These are phyloP conservation scores for Endotrypanum monterogeii DNA, from an alignment of 208 protist genomes.

Conservation along the genomic window DNA sequence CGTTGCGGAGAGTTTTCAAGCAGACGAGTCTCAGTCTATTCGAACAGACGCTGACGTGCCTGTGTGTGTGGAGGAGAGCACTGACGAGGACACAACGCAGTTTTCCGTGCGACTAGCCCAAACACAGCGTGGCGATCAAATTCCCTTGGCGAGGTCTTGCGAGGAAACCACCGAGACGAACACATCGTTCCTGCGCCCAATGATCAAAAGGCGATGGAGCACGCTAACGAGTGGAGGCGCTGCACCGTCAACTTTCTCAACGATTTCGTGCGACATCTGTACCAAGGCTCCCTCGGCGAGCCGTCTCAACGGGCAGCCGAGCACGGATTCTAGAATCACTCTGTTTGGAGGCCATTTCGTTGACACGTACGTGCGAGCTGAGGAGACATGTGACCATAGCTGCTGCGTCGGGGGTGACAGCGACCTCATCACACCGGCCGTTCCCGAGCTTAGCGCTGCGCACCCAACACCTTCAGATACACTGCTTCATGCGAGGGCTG, in stretches of 20 bases:
- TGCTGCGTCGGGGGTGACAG: background rate
- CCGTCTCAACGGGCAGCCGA: background rate
- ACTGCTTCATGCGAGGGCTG: conserved; percentile 7
- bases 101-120: conserved; percentile 6
- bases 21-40: background rate
- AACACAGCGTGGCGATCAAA: conserved; percentile 4
- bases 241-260: background rate
- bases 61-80: background rate
- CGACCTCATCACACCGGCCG: background rate
- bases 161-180: conserved; percentile 11
- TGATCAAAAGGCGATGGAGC: background rate
- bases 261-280: background rate
- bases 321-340: background rate
- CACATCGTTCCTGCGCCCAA: conserved; percentile 19
- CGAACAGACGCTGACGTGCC: background rate
- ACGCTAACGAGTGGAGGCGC: background rate
- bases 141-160: background rate
- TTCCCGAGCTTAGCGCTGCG: background rate
- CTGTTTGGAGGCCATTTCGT: background rate
- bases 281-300: background rate
- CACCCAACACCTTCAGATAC: background rate
- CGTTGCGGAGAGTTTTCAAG: background rate
- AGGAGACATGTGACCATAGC: background rate
- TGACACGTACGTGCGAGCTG: conserved; percentile 5
- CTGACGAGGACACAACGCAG: conserved; percentile 1